Evolutionary conservation across 148 eudicot genomes (phyloP), one percentile per base, ranked within the genome.

Genomic region (Rhododendron simsii): DNA sequence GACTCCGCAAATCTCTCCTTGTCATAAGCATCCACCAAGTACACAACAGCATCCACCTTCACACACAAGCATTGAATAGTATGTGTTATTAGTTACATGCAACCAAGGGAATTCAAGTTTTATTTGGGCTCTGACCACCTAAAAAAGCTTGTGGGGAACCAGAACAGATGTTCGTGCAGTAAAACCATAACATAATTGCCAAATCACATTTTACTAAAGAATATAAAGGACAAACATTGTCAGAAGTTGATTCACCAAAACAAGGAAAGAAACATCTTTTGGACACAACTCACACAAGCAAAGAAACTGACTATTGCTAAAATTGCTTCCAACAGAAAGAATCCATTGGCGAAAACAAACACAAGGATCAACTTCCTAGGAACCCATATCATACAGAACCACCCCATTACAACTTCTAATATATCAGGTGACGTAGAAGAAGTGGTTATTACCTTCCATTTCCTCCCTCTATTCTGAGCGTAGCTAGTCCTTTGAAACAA

Each of bases 1-100:
- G 91, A 90, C 74, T 90, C 91, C 4, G 91, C 91, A 88, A 90
- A 90, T 82, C 91, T 80, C 87, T 90, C 91, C 80, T 86, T 86
- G 89, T 90, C 91, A n/a, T 81, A 84, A 14, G 90, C 90, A 82
- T 90, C 91, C 41, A 88, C 91, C 83, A 90, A 84, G 88, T 90
- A 90, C 55, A 90, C 90, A 18, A 90, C 91, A 44, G 91, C 91
- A 67, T 90, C 91, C 84, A 90, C 91, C 91, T 90, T 55, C 84
- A 84, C 65, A 71, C 74, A 45, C 41, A 85, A 50, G 74, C 73
- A 23, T 57, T 21, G 11, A 23, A 39, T 48, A 2, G 2, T 26
- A 26, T 26, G 3, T 26, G 74, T 26, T 85, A 20, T 26, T 55
- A 77, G 47, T 41, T 14, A 26, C 48, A 53, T 44, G 48, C 28